Percentiles rank a stretch among this genome's conserved stretches.
phyloP scores from a whole-genome alignment of 2,329 filamentous ascomycete species.

The Colletotrichum eremochloae region DNA sequence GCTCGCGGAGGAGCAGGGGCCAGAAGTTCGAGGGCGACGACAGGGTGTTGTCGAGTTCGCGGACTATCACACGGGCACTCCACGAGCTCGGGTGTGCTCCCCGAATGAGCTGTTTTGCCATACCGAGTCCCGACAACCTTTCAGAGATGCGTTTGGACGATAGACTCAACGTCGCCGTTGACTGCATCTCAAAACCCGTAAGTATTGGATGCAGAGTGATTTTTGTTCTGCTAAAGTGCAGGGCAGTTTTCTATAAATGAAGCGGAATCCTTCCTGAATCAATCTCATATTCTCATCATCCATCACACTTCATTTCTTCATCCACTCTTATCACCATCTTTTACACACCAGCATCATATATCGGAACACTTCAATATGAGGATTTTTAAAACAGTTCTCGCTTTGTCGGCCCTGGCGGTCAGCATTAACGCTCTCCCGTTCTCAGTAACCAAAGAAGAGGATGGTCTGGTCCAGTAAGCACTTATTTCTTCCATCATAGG shows the following conservation, averaged over 20 bases:
- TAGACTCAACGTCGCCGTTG: slow-evolving; percentile 6
- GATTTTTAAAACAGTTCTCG: slow-evolving; percentile 27
- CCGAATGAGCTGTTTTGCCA: neutral
- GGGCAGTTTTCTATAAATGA: slow-evolving; percentile 15
- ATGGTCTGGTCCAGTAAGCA: slow-evolving; percentile 22
- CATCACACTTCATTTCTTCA: neutral
- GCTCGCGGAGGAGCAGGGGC: neutral
- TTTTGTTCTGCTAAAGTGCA: too few relatives aligned
- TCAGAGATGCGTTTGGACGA: slow-evolving; percentile 13
- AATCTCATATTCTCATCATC: slow-evolving; percentile 4
- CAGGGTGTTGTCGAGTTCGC: neutral
- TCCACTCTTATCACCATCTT: neutral
- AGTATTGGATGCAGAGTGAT: neutral
- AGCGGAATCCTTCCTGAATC: neutral
- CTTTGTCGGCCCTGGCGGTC: slow-evolving; percentile 39
- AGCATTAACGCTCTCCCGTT: slow-evolving; percentile 40
- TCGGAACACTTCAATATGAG: slow-evolving; percentile 21
- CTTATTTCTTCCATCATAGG: accelerated
- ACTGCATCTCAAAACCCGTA: neutral
- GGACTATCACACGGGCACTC: slow-evolving; percentile 6
- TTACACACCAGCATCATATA: neutral
- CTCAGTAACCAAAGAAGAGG: slow-evolving; percentile 26
- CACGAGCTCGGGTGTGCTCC: slow-evolving; percentile 6
- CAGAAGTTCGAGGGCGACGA: slow-evolving; percentile 11
- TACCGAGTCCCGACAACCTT: slow-evolving; percentile 32